Evolutionary conservation across 495 filamentous ascomycete genomes (phyloP).

Genomic region (Hamigera avellanea): DNA sequence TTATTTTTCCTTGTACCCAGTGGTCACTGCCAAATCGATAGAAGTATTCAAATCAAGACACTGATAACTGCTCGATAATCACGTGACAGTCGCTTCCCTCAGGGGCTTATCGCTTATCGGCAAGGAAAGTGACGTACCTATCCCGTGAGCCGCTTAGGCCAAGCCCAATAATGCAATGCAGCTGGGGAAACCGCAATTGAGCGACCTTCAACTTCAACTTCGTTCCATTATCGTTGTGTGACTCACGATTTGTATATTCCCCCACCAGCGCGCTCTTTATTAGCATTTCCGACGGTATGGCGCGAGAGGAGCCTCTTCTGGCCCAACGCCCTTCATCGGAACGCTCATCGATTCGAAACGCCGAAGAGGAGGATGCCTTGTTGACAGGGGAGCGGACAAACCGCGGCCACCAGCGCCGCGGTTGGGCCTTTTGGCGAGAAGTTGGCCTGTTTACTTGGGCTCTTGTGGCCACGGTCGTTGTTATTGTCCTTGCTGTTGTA

Average conservation of each 20-base stretch:
- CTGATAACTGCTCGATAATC: too few relatives aligned
- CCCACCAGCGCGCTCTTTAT: neutral
- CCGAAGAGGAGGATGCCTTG: constrained; percentile 54
- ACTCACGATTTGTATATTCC: constrained; percentile 1
- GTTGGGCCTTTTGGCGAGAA: constrained; percentile 51
- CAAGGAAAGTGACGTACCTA: constrained; percentile 12
- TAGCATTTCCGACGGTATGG: neutral
- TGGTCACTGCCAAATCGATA: too few relatives aligned
- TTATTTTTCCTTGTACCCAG: too few relatives aligned
- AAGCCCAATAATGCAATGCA: constrained; percentile 4
- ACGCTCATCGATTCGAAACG: constrained; percentile 30
- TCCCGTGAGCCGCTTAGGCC: constrained; percentile 8
- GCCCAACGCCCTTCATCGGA: constrained; percentile 34
- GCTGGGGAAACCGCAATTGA: too few relatives aligned
- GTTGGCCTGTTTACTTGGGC: constrained; percentile 79
- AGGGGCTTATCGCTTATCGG: neutral
- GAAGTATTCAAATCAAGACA: too few relatives aligned
- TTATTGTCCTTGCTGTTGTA: constrained; percentile 63
- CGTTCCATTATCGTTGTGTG: constrained; percentile 1
- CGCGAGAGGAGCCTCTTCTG: constrained; percentile 31
- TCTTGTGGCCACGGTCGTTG: constrained; percentile 66
- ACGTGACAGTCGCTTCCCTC: too few relatives aligned
- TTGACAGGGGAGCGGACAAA: constrained; percentile 43
- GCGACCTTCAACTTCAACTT: neutral
- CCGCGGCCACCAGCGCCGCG: constrained; percentile 14